Percentiles rank a stretch among this genome's conserved stretches.
These are phyloP conservation scores for Didymella keratinophila DNA, from an alignment of 2,329 filamentous ascomycete species.

Conservation along the genomic window DNA sequence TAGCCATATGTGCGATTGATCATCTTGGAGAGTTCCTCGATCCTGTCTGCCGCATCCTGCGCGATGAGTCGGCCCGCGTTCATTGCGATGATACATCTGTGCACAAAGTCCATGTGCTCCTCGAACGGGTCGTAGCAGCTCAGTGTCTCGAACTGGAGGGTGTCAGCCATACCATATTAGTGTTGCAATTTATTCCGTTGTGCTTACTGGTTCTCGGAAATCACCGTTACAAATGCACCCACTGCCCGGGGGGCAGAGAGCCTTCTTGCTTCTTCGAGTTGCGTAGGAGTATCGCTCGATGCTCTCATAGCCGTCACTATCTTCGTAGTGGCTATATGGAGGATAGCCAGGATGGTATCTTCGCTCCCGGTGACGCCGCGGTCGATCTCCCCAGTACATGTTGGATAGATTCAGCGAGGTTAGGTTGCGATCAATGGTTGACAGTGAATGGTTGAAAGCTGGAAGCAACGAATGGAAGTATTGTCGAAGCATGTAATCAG, in stretches of 20 bases:
- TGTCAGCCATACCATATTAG: neutral
- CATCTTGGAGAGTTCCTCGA: constrained; percentile 7
- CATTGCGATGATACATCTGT: constrained; percentile 1
- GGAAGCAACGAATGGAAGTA: neutral
- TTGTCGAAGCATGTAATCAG: neutral
- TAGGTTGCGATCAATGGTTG: neutral
- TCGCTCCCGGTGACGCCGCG: neutral
- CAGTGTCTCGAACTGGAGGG: constrained; percentile 1
- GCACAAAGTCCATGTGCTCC: constrained; percentile 1
- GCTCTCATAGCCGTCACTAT: neutral
- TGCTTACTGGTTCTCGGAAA: constrained; percentile 11
- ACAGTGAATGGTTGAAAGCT: neutral
- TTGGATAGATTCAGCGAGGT: neutral
- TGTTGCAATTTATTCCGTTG: too few species aligned
- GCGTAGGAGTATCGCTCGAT: neutral
- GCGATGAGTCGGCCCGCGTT: constrained; percentile 2
- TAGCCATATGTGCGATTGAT: constrained; percentile 4
- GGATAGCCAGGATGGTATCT: neutral
- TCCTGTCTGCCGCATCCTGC: constrained; percentile 1
- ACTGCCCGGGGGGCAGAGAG: neutral
- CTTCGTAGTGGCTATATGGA: neutral
- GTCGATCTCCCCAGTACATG: neutral
- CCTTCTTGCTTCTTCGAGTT: neutral
- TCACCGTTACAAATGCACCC: constrained; percentile 1
- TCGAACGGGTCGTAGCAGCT: neutral